phyloP scores from a whole-genome alignment of 805 yeast species.

The Ogataea haglerorum region DNA sequence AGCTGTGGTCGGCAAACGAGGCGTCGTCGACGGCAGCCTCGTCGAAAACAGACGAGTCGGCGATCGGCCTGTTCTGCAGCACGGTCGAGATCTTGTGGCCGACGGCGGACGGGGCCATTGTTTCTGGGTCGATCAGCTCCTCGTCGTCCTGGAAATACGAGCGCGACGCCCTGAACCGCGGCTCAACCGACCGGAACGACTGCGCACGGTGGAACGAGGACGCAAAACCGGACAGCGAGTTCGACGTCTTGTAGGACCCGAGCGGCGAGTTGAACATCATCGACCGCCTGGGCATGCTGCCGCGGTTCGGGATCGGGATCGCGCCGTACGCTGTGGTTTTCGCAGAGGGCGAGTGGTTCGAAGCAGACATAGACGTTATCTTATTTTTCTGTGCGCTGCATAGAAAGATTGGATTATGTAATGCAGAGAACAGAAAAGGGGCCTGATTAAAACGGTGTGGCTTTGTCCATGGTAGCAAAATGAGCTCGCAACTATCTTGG shows the following conservation, averaged over 20 bases:
- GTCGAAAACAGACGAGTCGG: slow-evolving; percentile 28
- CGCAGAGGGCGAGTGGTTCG: slow-evolving; percentile 10
- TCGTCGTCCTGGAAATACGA: slow-evolving; percentile 64
- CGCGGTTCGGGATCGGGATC: slow-evolving; percentile 27
- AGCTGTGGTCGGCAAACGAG: slow-evolving; percentile 36
- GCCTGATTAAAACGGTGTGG: too few species aligned
- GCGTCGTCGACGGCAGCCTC: slow-evolving; percentile 43
- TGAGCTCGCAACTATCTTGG: too few species aligned
- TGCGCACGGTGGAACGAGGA: slow-evolving; percentile 78
- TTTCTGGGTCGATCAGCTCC: slow-evolving; percentile 64
- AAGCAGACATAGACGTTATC: neutral
- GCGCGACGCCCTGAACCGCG: slow-evolving; percentile 54
- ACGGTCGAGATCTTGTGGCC: slow-evolving; percentile 67
- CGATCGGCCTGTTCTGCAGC: slow-evolving; percentile 22
- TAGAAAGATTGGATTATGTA: too few species aligned
- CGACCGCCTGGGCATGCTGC: slow-evolving; percentile 17
- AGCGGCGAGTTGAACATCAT: slow-evolving; percentile 44
- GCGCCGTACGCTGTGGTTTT: slow-evolving; percentile 14
- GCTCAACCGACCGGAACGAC: slow-evolving; percentile 54
- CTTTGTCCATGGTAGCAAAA: too few species aligned
- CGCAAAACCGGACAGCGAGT: slow-evolving; percentile 75
- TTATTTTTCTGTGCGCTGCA: too few species aligned
- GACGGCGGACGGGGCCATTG: slow-evolving; percentile 59
- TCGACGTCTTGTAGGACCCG: slow-evolving; percentile 55
- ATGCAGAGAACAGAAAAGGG: too few species aligned